These are phyloP conservation scores for Colletotrichum godetiae DNA, from an alignment of 2,329 filamentous ascomycete species.

Conservation along the genomic window DNA sequence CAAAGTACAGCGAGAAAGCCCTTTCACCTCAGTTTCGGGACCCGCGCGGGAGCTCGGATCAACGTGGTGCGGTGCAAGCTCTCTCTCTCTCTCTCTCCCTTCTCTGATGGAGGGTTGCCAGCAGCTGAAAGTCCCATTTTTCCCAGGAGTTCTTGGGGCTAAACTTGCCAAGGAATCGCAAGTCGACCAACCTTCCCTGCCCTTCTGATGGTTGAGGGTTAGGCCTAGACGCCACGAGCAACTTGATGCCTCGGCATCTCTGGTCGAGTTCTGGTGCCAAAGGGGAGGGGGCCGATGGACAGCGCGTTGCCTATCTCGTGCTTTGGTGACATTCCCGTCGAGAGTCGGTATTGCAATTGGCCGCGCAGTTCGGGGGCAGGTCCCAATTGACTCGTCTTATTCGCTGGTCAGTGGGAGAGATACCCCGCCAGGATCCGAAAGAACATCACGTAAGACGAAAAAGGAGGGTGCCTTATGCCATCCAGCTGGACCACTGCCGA, in stretches of 20 bases:
- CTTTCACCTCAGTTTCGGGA: not conserved
- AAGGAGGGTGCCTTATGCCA: not conserved
- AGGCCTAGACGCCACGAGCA: not conserved
- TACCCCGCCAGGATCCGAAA: not conserved
- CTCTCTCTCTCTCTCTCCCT: not conserved
- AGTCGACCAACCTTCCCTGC: not conserved
- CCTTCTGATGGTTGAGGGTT: too few species aligned
- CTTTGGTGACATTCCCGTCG: not conserved
- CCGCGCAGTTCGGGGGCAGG: not conserved
- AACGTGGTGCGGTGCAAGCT: not conserved
- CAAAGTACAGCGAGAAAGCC: not conserved
- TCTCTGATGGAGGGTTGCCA: not conserved
- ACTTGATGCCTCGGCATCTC: constrained; percentile 21
- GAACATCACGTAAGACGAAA: not conserved
- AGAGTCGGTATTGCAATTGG: not conserved
- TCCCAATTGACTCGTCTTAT: not conserved
- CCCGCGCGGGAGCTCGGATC: not conserved
- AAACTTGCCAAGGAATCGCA: not conserved
- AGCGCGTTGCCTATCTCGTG: not conserved
- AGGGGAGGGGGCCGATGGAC: too few species aligned
- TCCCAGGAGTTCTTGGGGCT: not conserved
- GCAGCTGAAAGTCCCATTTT: constrained; percentile 15
- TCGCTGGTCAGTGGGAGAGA: not conserved
- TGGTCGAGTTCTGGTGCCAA: not conserved
- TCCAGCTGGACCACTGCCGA: not conserved